Base-by-base conservation (phyloP, 2,329 filamentous ascomycete species). In the Penicillium oxalicum region DNA sequence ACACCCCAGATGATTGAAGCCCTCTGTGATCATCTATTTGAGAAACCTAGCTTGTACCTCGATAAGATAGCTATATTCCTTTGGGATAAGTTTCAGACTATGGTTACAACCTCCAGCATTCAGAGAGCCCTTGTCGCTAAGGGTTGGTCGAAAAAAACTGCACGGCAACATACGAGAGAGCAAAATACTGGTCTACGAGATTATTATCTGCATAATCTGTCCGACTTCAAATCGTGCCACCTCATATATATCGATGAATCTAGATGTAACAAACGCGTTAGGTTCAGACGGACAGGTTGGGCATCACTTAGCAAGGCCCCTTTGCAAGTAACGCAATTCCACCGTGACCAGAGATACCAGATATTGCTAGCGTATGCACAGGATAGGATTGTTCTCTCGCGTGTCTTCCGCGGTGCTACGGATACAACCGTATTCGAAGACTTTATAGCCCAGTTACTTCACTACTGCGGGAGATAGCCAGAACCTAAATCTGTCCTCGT, bases 31-130 rank as follows among this genome's bases (percentile, higher is more conserved):
- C 24, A 43, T 43, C 40, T 43, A 28, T 28, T 33, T 33, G 24
- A 43, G 28, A 43, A 43, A 29, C 40, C 40, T 33, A 9, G 27
- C 27, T 29, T 43, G n/a, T 43, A 43, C 24, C 12, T 43, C 3
- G 24, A 32, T 43, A 9, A 43, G 40, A 43, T 43, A 2, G 40
- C n/a, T 33, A 4, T 43, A 27, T 43, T 43, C 27, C 25, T 32
- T n/a, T 43, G 24, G 40, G 40, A 43, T 43, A 5, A 38, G 36
- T 38, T 33, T 33, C 12, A 33, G 28, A 33, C 40, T 9, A 12
- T 43, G 13, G 24, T 43, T 43, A 43, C 40, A 13, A 43, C 40
- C n/a, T 43, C 27, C 24, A 43, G 40, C 32, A 43, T 43, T 33
- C n/a, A 26, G 24, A 43, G 40, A 33, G 28, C 40, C 27, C 27